These are phyloP conservation scores for Candida glucosophila DNA, from an alignment of 1,139 yeast species.

Conservation along the genomic window DNA sequence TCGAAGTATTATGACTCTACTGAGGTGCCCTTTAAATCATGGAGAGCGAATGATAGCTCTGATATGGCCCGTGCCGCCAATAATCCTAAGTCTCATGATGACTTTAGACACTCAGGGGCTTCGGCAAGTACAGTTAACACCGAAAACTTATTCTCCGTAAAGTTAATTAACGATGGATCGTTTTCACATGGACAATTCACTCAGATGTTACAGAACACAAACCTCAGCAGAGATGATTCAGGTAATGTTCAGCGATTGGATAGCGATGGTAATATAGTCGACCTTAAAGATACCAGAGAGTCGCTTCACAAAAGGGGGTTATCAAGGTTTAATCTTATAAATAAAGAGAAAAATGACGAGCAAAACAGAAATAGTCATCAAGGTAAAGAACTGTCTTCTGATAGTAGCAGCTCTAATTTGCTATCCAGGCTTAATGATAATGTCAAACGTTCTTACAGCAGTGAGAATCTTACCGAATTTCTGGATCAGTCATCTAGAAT, in stretches of 20 bases:
- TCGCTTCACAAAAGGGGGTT: too few relatives aligned
- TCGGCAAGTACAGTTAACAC: constrained; percentile 84
- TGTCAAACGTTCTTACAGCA: constrained; percentile 6
- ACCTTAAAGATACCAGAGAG: too few relatives aligned
- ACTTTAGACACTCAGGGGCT: constrained; percentile 43
- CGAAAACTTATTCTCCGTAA: constrained; percentile 71
- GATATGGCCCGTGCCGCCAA: constrained; percentile 12
- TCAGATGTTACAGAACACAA: constrained; percentile 20
- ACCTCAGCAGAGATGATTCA: constrained; percentile 19
- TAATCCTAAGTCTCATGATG: constrained; percentile 1
- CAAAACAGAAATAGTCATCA: constrained; percentile 1
- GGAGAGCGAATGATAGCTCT: constrained; percentile 52
- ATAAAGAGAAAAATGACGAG: constrained; percentile 19
- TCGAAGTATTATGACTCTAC: constrained; percentile 24
- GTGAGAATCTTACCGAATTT: neutral
- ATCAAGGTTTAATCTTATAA: constrained; percentile 21
- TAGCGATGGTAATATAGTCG: constrained; percentile 46
- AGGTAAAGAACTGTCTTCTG: constrained; percentile 2
- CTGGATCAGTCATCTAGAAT: constrained; percentile 4
- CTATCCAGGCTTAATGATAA: constrained; percentile 2
- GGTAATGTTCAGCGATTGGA: constrained; percentile 45
- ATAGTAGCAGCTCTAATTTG: constrained; percentile 1
- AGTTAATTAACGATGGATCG: constrained; percentile 56
- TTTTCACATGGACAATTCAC: constrained; percentile 22
- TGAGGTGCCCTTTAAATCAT: constrained; percentile 51